Evolutionary conservation across 176 grass and related monocot species (phyloP), one percentile per base, ranked within the genome.

Genomic region (Carex kokanica): DNA sequence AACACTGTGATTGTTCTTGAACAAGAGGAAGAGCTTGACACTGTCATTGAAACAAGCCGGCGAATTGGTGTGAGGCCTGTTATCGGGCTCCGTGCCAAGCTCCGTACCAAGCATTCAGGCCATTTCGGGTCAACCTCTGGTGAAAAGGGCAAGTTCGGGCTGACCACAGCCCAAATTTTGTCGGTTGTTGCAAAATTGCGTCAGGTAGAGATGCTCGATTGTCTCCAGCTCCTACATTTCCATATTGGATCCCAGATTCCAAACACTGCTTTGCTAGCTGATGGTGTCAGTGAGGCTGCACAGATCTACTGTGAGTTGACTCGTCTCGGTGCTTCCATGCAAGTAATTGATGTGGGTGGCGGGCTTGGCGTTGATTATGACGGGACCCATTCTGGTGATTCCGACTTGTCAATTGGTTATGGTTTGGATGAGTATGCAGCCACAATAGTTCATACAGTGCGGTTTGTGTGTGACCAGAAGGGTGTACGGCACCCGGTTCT

Each of bases 221-320:
- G 94, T 83, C 94, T 97, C 80, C 94, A 97, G 88, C 88, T 97
- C 43, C 87, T 97, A 49, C 94, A 97, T 86, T 97, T 97, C 88
- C 94, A 97, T 86, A 94, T 94, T 68, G 94, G 94, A 29, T 97
- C 94, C 25, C 94, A 97, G 92, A 97, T 97, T 89, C 94, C 94
- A 3, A 86, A 88, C 75, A 97, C 94, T 1, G 77, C 88, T 0
- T 89, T 97, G 64, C 92, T 97, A 24, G 78, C 85, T 15, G 94
- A 97, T 17, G 92, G 94, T 27, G 94, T 97, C 45, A 86, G 92
- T 31, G 94, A 97, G 92, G 94, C 94, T 52, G 85, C 90, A 43
- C 94, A 97, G 78, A 90, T 97, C 78, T 97, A 92, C 87, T 97
- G 94, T 81, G 94, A 97, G 85, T 90, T 97, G 15, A 86, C 94